These are phyloP conservation scores for Penicillium bialowiezense DNA, from an alignment of 495 filamentous ascomycete species.

Conservation along the genomic window DNA sequence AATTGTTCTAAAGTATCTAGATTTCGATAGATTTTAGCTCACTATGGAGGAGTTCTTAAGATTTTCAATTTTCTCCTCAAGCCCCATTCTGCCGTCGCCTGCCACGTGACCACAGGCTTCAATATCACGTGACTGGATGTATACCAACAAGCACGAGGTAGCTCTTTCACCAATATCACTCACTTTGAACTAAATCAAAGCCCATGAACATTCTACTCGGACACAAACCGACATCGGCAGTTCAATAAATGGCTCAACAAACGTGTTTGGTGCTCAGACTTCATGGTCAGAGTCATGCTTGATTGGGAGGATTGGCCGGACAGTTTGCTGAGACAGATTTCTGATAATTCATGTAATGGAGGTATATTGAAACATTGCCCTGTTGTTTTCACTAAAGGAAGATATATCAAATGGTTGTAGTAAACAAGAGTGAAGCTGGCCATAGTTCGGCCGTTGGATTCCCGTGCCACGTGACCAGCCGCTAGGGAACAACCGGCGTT, in stretches of 20 bases:
- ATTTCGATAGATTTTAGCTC: background rate
- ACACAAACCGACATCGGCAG: too few species aligned
- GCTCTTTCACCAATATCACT: too few species aligned
- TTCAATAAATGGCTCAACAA: too few species aligned
- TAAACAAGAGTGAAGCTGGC: background rate
- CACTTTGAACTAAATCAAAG: too few species aligned
- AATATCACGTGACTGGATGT: background rate
- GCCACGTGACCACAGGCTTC: background rate
- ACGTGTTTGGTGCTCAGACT: too few species aligned
- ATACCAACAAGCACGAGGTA: too few species aligned
- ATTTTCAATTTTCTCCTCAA: background rate
- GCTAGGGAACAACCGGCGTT: conserved; percentile 49
- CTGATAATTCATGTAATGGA: too few species aligned
- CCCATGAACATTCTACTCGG: too few species aligned
- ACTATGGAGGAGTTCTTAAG: background rate
- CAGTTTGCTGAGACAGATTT: too few species aligned
- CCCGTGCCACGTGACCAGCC: conserved; percentile 30
- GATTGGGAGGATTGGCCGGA: too few species aligned
- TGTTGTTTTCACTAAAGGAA: background rate
- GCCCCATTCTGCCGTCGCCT: background rate
- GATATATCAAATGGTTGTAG: background rate
- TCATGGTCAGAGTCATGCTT: too few species aligned
- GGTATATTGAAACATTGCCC: too few species aligned
- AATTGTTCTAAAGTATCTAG: background rate
- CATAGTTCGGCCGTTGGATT: conserved; percentile 9